These are phyloP conservation scores for Fusarium pseudoanthophilum DNA, from an alignment of 2,329 filamentous ascomycete genomes.

Conservation along the genomic window DNA sequence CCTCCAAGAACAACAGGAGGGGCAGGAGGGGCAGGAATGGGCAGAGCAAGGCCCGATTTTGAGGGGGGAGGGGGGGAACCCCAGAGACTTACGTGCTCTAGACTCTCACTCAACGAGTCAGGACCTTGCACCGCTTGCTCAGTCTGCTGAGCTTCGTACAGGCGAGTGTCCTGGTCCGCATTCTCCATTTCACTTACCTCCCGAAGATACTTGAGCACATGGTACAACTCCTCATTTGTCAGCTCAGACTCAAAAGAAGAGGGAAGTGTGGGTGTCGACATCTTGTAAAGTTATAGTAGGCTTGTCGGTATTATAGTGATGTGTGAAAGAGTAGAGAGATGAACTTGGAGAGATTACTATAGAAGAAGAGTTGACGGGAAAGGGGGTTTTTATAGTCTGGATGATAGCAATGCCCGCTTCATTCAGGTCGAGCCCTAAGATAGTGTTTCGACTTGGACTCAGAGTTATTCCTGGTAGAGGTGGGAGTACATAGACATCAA, in stretches of 20 bases:
- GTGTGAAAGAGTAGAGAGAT: not conserved
- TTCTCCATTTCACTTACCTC: not conserved
- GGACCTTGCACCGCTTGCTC: too few species aligned
- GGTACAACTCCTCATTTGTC: accelerated
- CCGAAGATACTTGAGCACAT: accelerated
- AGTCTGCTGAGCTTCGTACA: too few species aligned
- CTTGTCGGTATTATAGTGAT: not conserved
- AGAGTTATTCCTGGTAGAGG: not conserved
- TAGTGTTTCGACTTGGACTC: not conserved
- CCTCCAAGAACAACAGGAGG: not conserved
- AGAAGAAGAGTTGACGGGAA: not conserved
- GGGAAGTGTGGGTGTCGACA: not conserved
- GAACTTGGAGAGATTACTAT: not conserved
- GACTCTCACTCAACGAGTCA: not conserved
- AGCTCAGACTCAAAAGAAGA: not conserved
- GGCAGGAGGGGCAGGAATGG: not conserved
- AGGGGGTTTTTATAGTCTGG: not conserved
- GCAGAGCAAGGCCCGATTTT: not conserved
- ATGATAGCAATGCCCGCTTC: not conserved
- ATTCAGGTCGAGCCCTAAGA: not conserved
- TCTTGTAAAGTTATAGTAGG: not conserved
- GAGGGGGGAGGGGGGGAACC: not conserved
- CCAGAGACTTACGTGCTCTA: not conserved
- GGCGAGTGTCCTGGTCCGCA: too few species aligned
- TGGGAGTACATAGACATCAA: too few species aligned